A percentile compares a stretch with the other conserved stretches of the same genome.
These are phyloP conservation scores for Malus sylvestris DNA, from an alignment of 306 rosid genomes.

Conservation along the genomic window DNA sequence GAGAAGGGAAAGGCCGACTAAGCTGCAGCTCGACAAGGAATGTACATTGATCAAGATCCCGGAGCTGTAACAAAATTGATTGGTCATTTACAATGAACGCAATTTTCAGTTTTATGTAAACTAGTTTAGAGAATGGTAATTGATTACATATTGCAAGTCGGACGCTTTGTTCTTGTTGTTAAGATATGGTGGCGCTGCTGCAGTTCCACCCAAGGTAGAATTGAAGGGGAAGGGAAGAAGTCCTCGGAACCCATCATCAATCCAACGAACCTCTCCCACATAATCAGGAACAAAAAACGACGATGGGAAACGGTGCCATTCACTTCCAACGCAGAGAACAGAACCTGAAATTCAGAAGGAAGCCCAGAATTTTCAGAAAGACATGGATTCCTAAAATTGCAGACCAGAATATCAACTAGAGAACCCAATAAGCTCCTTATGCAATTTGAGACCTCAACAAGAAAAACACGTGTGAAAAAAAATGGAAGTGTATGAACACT, in stretches of 20 bases:
- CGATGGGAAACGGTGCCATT: constrained; percentile 95
- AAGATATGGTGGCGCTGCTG: constrained; percentile 77
- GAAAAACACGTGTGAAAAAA: not conserved
- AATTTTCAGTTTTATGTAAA: not conserved
- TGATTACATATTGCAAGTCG: constrained; percentile 57
- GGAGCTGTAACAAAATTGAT: constrained; percentile 45
- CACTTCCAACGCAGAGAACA: constrained; percentile 86
- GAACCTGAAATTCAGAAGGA: constrained; percentile 43
- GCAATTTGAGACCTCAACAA: not conserved
- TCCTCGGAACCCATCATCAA: constrained; percentile 89
- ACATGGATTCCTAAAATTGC: not conserved
- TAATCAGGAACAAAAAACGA: constrained; percentile 79
- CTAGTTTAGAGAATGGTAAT: not conserved
- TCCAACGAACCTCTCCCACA: constrained; percentile 80
- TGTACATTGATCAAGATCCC: constrained; percentile 61
- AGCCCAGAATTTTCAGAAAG: not conserved
- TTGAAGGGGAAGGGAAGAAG: constrained; percentile 91
- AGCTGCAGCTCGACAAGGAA: constrained; percentile 92
- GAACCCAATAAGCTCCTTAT: not conserved
- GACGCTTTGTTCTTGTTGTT: constrained; percentile 83
- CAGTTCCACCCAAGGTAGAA: constrained; percentile 89
- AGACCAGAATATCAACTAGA: not conserved
- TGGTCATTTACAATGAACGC: not conserved
- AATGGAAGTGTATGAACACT: not conserved
- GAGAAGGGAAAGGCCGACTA: constrained; percentile 68